Evolutionary conservation across 192 early-diverging fungal genomes (phyloP).

Genomic region (Glomus cerebriforme): DNA sequence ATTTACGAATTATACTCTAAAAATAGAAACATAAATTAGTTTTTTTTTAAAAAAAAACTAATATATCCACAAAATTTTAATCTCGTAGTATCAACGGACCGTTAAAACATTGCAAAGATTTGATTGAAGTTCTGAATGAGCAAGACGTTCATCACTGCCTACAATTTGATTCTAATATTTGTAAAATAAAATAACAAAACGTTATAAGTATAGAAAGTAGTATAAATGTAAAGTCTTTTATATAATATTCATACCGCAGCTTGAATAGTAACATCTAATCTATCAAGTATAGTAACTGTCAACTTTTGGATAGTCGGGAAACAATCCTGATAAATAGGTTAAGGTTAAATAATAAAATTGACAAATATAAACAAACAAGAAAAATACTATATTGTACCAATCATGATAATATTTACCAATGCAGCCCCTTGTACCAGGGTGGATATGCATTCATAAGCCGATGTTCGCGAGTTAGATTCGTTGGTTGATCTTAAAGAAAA

Average conservation of each 20-base stretch:
- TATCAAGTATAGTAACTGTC: conserved; percentile 71
- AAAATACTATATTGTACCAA: not conserved
- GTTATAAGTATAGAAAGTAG: not conserved
- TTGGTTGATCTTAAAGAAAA: conserved; percentile 46
- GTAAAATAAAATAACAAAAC: not conserved
- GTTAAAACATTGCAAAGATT: conserved; percentile 92
- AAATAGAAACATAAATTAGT: not conserved
- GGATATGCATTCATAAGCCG: conserved; percentile 93
- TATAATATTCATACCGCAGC: not conserved
- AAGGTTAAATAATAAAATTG: not conserved
- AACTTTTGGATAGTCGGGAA: conserved; percentile 75
- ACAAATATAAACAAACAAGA: no score
- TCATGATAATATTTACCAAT: conserved; percentile 38
- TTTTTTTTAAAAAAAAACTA: not conserved
- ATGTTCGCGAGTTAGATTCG: conserved; percentile 87
- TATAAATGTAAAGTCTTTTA: not conserved
- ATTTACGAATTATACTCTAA: conserved; percentile 76
- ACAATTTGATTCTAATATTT: conserved; percentile 69
- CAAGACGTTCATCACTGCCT: conserved; percentile 78
- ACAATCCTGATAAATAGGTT: conserved; percentile 60
- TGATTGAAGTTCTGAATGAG: conserved; percentile 85
- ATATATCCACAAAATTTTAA: not conserved
- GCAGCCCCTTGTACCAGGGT: conserved; percentile 73
- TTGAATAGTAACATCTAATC: conserved; percentile 74
- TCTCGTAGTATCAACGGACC: conserved; percentile 36